phyloP scores from a whole-genome alignment of 129 eudicot genomes.

The carrot (Daucus carota) region DH1_v3.0 NC_030382.2:31202501-31203000 shows the following conservation, averaged over 20 bases:
- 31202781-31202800: neutral
- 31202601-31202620: neutral
- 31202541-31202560: too few species aligned
- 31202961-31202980: neutral
- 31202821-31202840: neutral
- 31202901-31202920: neutral
- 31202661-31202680: neutral
- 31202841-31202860: neutral
- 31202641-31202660: neutral
- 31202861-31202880: neutral
- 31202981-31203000: neutral
- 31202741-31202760: too few species aligned
- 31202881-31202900: neutral
- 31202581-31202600: too few species aligned
- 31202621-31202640: neutral
- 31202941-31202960: neutral
- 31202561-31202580: too few species aligned
- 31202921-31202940: neutral
- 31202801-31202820: neutral
- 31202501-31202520: too few species aligned
- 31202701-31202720: too few species aligned
- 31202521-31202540: too few species aligned
- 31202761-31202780: too few species aligned
- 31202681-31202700: neutral
- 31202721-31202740: too few species aligned